Base-by-base conservation (phyloP, 169 alveolate species). In the Babesia gibsoni region DNA sequence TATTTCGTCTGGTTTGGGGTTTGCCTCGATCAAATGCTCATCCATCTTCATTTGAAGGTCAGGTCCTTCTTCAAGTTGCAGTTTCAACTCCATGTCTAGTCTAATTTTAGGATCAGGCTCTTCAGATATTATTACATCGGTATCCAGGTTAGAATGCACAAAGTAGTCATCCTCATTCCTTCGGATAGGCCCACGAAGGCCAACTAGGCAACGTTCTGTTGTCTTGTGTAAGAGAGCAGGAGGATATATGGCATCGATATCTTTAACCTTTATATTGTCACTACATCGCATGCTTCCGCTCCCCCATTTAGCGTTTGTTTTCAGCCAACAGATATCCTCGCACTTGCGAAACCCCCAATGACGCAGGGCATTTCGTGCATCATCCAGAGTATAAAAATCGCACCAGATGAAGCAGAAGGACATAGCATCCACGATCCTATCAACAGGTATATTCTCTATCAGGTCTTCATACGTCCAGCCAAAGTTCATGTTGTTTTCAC, bases 311-410 rank as follows among this genome's bases (percentile, higher is more conserved):
- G 79, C 79, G 67, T 93, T 93, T 1, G 97, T 93, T 82, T 95
- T 95, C 23, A 93, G 81, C 98, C 98, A 95, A 39, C 95, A 94
- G 37, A 95, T 93, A 73, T 95, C 97, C 83, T 95, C 98, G 68
- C 97, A 93, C 82, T 96, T 84, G 42, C 97, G 86, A 74, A 89
- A 93, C 12, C 96, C 96, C 98, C 98, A 95, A 67, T 90, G 89
- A 53, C 90, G 91, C 54, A 94, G 85, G 39, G 84, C 42, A 33
- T 56, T 36, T 6, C 93, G 58, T 7, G 89, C 95, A 16, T 91
- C 94, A 49, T 91, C 95, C 56, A 92, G 67, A 37, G 91, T 93
- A 23, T 89, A 90, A 4, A 90, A 84, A 9, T 95, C 98, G 46
- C 94, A 92, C 98, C 98, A 94, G 33, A 94, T 64, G 65, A 93